Evolutionary conservation across 345 rosid species (phyloP).

Genomic region (Theobroma cacao): DNA sequence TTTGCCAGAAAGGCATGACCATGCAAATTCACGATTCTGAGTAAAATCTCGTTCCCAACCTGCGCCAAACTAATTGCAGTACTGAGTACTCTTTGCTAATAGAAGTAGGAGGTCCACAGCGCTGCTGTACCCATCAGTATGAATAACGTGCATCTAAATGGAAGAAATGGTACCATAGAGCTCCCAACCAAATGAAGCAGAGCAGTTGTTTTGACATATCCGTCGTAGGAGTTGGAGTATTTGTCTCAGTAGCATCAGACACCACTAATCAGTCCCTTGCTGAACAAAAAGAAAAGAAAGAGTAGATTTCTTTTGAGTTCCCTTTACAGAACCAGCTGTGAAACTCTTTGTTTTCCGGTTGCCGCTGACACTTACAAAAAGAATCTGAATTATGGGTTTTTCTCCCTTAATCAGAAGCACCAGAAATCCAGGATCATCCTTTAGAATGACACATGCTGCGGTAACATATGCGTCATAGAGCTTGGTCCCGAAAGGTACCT

Average conservation of each 20-base stretch:
- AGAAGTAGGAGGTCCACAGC: background rate
- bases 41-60: background rate
- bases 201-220: background rate
- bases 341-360: background rate
- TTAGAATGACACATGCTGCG: background rate
- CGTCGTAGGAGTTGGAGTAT: background rate
- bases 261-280: background rate
- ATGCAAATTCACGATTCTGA: too few relatives aligned
- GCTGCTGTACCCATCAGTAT: background rate
- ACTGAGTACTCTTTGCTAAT: background rate
- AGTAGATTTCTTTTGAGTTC: background rate
- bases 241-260: background rate
- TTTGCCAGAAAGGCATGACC: background rate
- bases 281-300: background rate
- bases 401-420: background rate
- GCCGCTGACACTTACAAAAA: background rate
- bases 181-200: background rate
- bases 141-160: background rate
- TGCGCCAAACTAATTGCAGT: background rate
- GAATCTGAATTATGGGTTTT: background rate
- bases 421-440: background rate
- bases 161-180: background rate
- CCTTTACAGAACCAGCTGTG: background rate
- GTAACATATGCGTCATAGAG: background rate
- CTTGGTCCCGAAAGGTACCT: background rate